Evolutionary conservation across 805 yeast genomes (phyloP), one percentile per base, ranked within the genome.

Genomic region (Kluyveromyces aestuarii): DNA sequence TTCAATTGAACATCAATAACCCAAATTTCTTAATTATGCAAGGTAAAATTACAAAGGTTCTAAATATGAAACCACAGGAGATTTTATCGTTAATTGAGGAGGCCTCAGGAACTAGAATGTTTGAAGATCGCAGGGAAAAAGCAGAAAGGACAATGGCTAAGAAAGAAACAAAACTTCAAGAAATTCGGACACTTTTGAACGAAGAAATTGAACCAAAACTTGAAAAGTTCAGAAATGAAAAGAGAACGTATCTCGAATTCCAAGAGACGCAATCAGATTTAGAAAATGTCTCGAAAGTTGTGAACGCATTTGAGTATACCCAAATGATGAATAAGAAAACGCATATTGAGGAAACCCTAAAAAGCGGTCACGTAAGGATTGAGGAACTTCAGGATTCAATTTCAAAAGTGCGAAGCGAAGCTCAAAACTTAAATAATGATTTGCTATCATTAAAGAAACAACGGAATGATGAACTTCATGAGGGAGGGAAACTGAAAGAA

Each of bases 1-100:
- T 95, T 19, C 99, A 93, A 68, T 76, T 93, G 53, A 93, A 93
- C 62, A 91, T 93, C 65, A 93, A 93, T 66, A 93, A 91, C 62
- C 99, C 99, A 33, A 93, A 93, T 64, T 93, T 93, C 68, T 75
- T 93, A 57, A 93, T 93, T 60, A 93, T 95, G 99, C 99, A 93
- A 69, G 99, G 99, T 51, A 87, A 89, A 63, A 93, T 95, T 69
- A 95, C 99, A 35, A 91, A 93, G 65, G 97, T 93, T 54, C 75
- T 93, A 59, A 93, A 93, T 65, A 93, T 93, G 98, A 88, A 87
- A 58, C 95, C 99, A 1, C 72, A 80, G 1, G 98, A 93, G 65
- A 86, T 91, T 40, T 68, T 93, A 53, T 82, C 96, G 5, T 74
- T 93, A 56, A 88, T 93, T 48, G 99, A 93, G 67, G 99, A 93